phyloP scores from a whole-genome alignment of 768 basidiomycete species.

The Panellus pusillus region DNA sequence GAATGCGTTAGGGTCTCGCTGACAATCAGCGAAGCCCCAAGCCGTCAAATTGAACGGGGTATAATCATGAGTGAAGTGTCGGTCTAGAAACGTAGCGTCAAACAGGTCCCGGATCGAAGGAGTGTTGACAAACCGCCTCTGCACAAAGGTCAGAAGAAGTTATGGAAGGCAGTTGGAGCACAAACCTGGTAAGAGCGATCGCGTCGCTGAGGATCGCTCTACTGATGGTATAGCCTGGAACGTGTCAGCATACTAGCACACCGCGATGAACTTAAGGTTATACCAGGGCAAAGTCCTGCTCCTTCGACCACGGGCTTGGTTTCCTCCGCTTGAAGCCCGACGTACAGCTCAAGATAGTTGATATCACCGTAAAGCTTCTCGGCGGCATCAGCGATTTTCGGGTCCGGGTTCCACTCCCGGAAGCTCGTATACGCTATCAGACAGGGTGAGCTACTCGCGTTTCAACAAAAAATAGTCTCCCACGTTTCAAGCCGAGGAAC shows the following conservation, averaged over 20 bases:
- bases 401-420: conserved; percentile 79
- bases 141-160: background rate
- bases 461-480: conserved; percentile 20
- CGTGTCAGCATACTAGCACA: background rate
- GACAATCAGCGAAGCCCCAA: conserved; percentile 85
- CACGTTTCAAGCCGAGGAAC: conserved; percentile 79
- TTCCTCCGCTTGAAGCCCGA: conserved; percentile 64
- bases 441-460: background rate
- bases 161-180: no score
- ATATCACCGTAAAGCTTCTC: conserved; percentile 79
- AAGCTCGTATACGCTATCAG: conserved; percentile 63
- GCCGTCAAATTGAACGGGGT: conserved; percentile 79
- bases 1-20: conserved; percentile 67
- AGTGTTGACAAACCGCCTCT: conserved; percentile 34
- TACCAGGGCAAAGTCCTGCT: conserved; percentile 83
- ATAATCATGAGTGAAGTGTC: conserved; percentile 79
- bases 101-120: no score
- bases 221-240: conserved; percentile 72
- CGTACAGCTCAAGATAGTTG: conserved; percentile 77
- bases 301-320: conserved; percentile 74
- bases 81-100: conserved; percentile 37
- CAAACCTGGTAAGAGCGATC: conserved; percentile 70
- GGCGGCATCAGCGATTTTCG: conserved; percentile 66
- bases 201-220: conserved; percentile 86
- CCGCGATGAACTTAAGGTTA: conserved; percentile 8